Evolutionary conservation across 345 rosid species (phyloP).

Genomic region (Iberis pinnata): DNA sequence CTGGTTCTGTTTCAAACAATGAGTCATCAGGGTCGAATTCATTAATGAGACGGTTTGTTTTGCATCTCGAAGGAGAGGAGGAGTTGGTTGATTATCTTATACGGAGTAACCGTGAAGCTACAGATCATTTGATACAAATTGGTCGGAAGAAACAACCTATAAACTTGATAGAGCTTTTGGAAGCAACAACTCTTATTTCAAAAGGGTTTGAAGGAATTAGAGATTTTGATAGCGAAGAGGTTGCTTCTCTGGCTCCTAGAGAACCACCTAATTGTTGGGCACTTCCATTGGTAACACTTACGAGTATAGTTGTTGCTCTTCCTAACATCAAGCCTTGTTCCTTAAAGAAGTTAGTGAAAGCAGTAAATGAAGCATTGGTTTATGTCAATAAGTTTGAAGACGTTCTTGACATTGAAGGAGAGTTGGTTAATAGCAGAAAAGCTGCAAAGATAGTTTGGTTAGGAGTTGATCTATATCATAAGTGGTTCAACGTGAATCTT

Average conservation of each 20-base stretch:
- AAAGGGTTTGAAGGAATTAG: slow-evolving; percentile 12
- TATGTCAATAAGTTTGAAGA: slow-evolving; percentile 49
- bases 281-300: slow-evolving; percentile 63
- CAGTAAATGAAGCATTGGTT: slow-evolving; percentile 54
- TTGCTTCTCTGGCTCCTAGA: slow-evolving; percentile 43
- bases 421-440: slow-evolving; percentile 37
- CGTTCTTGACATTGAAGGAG: slow-evolving; percentile 27
- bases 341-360: slow-evolving; percentile 33
- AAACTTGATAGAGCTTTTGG: slow-evolving; percentile 10
- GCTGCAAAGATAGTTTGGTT: slow-evolving; percentile 61
- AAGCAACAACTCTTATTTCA: neutral
- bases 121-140: slow-evolving; percentile 42
- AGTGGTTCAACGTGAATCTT: slow-evolving; percentile 68
- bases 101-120: slow-evolving; percentile 39
- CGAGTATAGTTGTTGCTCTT: slow-evolving; percentile 59
- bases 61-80: slow-evolving; percentile 85
- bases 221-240: slow-evolving; percentile 37
- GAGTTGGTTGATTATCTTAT: slow-evolving; percentile 49
- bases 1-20: slow-evolving; percentile 20
- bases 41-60: slow-evolving; percentile 39
- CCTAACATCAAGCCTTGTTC: slow-evolving; percentile 35
- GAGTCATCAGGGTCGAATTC: slow-evolving; percentile 33
- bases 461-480: slow-evolving; percentile 55
- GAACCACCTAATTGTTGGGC: slow-evolving; percentile 81
- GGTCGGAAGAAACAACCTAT: slow-evolving; percentile 38